Base-by-base conservation (phyloP, 257 asterid species). In the Rhazya stricta region DNA sequence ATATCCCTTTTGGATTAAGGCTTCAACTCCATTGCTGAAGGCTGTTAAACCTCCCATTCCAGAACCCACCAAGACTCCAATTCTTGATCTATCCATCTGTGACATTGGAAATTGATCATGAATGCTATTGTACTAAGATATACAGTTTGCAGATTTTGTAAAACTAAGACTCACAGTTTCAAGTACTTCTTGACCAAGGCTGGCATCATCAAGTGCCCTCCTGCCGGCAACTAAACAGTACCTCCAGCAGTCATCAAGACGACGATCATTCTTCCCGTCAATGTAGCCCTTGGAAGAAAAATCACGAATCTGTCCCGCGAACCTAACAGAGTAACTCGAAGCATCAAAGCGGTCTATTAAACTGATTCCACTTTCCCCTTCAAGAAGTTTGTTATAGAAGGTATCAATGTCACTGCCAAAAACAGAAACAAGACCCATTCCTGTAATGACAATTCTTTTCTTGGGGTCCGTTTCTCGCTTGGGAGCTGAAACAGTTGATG, bases 391-490 rank as follows among this genome's bases (percentile, higher is more conserved):
- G 39, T 79, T 41, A 68, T 85, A 88, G 77, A 73, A 88, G 10
- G 73, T 56, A 42, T 86, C 89, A 0, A 81, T 6, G 5, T 86
- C 91, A 37, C 48, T 82, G 45, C 93, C 91, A 65, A 86, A 88
- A 37, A 88, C 93, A 1, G 93, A 88, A 68, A 86, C 89, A 25
- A 88, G 84, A 3, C 91, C 87, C 88, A 84, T 84, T 53, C 91
- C 87, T 1, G 91, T 86, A 50, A 86, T 86, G 32, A 86, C 89
- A 29, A 84, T 13, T 75, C 88, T 75, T 74, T 84, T 86, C 83
- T 84, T 86, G 10, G 87, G 90, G 68, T 86, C 86, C 0, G 43
- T 83, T 65, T 86, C 91, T 74, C 89, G 76, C 75, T 82, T 86
- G 21, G 88, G 89, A 74, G 91, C 82, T 16, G 84, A 80, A 74